A percentile compares a stretch with the other conserved stretches of the same genome.
Evolutionary conservation across 78 protist species (phyloP).

Genomic region (slime mould (Dictyostelium discoideum)): DNA sequence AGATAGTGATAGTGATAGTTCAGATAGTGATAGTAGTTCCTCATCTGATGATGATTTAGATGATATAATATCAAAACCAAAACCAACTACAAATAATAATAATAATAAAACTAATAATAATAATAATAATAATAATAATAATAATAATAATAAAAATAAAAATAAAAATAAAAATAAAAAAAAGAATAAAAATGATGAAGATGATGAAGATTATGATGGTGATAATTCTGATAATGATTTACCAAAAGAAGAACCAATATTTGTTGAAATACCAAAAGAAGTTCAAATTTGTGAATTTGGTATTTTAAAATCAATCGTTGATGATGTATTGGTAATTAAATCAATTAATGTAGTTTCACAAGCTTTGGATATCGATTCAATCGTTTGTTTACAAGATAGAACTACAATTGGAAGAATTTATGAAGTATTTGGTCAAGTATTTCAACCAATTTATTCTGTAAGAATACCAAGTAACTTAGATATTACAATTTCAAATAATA

Average conservation of each 20-base stretch:
- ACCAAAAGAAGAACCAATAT: slow-evolving; percentile 39
- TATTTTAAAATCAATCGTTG: not conserved
- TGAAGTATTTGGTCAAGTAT: slow-evolving; percentile 68
- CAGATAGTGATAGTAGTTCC: not conserved
- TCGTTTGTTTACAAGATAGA: slow-evolving; percentile 54
- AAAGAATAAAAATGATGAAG: slow-evolving; percentile 40
- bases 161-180: slow-evolving; percentile 30
- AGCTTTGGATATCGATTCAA: slow-evolving; percentile 70
- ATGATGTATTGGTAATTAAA: slow-evolving; percentile 55
- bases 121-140: slow-evolving; percentile 10
- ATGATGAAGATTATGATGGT: slow-evolving; percentile 21
- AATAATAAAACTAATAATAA: slow-evolving; percentile 17
- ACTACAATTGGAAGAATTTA: slow-evolving; percentile 59
- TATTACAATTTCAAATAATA: not conserved
- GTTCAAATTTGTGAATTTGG: slow-evolving; percentile 20
- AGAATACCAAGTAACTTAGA: slow-evolving; percentile 45
- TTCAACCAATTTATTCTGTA: slow-evolving; percentile 42
- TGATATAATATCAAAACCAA: slow-evolving; percentile 38
- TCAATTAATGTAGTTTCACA: not conserved
- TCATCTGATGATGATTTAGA: slow-evolving; percentile 43
- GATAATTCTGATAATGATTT: not conserved
- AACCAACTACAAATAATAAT: not conserved
- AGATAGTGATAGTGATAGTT: not conserved
- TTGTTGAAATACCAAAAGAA: slow-evolving; percentile 13
- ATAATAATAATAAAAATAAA: slow-evolving; percentile 30